Evolutionary conservation across 2,329 filamentous ascomycete species (phyloP).

Genomic region (Zasmidium cellare): DNA sequence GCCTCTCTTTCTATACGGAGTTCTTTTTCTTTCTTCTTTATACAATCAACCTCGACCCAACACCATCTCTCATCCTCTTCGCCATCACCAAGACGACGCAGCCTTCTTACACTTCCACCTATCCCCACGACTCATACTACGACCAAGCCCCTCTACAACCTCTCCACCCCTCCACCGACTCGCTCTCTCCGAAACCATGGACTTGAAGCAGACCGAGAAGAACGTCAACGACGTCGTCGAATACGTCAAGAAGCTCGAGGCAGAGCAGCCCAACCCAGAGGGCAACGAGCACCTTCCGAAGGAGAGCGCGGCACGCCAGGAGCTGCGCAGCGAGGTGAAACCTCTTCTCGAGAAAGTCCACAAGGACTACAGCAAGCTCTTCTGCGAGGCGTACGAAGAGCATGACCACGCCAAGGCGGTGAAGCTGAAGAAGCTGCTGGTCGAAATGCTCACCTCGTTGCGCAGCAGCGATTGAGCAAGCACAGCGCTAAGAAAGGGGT

Average conservation of each 20-base stretch:
- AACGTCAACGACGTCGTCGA: neutral
- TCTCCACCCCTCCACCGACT: neutral
- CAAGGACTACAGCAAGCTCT: neutral
- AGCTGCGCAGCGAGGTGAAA: neutral
- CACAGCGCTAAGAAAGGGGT: neutral
- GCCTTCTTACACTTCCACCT: too few species aligned
- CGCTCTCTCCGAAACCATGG: neutral
- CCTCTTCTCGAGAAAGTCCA: neutral
- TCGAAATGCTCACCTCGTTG: neutral
- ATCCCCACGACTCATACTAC: too few species aligned
- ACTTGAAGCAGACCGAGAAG: neutral
- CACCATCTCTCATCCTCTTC: too few species aligned
- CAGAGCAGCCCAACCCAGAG: neutral
- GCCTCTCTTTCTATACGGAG: neutral
- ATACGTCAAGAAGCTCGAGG: neutral
- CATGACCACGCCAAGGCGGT: slow-evolving; percentile 4
- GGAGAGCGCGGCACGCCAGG: neutral
- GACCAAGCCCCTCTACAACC: neutral
- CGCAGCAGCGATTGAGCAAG: neutral
- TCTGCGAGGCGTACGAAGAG: neutral
- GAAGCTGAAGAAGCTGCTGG: neutral
- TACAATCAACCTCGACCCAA: too few species aligned
- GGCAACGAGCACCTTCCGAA: neutral
- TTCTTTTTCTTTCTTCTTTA: neutral
- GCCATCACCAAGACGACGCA: too few species aligned